phyloP scores from a whole-genome alignment of 352 stramenopile genomes.

The Pythium angustatum region DNA sequence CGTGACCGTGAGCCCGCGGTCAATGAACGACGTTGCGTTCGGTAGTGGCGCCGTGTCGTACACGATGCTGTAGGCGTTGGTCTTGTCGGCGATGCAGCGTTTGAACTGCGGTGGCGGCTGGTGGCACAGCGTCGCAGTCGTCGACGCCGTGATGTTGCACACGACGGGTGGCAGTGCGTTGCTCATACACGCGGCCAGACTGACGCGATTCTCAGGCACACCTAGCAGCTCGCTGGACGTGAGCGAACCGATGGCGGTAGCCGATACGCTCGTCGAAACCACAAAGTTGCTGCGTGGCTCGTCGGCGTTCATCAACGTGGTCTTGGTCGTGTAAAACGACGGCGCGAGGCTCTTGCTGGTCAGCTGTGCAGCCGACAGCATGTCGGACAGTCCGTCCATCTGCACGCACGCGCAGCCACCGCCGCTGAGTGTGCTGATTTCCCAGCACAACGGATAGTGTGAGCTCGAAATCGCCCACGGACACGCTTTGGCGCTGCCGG shows the following conservation, averaged over 20 bases:
- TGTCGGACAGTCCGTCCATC: neutral
- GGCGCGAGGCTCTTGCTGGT: neutral
- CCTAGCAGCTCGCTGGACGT: neutral
- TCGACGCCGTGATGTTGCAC: neutral
- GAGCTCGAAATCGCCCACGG: conserved; percentile 12
- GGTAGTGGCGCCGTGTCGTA: no score
- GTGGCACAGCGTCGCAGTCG: neutral
- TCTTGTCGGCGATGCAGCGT: conserved; percentile 11
- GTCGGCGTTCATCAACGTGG: neutral
- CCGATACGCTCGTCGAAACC: neutral
- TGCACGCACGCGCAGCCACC: conserved; percentile 6
- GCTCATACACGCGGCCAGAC: conserved; percentile 12
- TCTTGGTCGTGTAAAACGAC: neutral
- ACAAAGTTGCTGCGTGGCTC: conserved; percentile 11
- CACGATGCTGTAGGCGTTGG: conserved; percentile 2
- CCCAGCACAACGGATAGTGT: conserved; percentile 12
- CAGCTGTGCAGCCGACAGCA: neutral
- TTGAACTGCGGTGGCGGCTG: conserved; percentile 10
- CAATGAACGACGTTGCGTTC: neutral
- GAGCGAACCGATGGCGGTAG: neutral
- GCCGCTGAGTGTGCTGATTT: no score
- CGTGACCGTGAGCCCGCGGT: neutral
- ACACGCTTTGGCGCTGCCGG: neutral
- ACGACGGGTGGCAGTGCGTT: neutral
- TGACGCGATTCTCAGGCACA: conserved; percentile 10